Evolutionary conservation across 306 rosid species (phyloP).

Genomic region (Vigna nakashimae): DNA sequence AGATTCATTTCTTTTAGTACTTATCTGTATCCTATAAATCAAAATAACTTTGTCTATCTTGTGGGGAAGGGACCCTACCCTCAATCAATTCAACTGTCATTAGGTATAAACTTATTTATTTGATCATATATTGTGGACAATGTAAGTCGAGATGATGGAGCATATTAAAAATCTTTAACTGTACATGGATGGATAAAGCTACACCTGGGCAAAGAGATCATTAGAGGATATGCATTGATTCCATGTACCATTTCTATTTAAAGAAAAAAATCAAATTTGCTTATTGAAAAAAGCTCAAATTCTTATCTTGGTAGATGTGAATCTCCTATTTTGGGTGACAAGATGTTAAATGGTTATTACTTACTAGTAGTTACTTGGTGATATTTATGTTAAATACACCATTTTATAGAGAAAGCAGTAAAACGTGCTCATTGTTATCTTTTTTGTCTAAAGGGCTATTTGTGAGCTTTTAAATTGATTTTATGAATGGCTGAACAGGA

Average conservation of each 20-base stretch:
- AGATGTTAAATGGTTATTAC: not conserved
- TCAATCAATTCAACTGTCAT: not conserved
- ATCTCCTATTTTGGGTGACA: not conserved
- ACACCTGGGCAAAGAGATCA: not conserved
- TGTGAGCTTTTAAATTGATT: conserved; percentile 31
- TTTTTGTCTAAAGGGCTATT: conserved; percentile 10
- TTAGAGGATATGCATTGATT: not conserved
- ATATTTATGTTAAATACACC: not conserved
- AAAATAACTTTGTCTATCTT: conserved; percentile 9
- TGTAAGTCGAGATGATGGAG: conserved; percentile 2
- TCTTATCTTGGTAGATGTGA: not conserved
- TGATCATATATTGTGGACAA: not conserved
- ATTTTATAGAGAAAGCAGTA: conserved; percentile 17
- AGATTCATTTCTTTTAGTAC: conserved; percentile 4
- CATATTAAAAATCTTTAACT: not conserved
- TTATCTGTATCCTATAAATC: not conserved
- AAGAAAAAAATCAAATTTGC: not conserved
- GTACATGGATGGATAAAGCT: conserved; percentile 1
- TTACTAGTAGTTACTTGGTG: not conserved
- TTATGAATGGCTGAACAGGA: conserved; percentile 61
- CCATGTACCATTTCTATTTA: not conserved
- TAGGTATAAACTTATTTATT: not conserved
- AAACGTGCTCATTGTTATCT: not conserved
- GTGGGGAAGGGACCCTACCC: not conserved
- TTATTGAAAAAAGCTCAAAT: not conserved